Evolutionary conservation across 805 yeast species (phyloP).

Genomic region (Starmerella floris): DNA sequence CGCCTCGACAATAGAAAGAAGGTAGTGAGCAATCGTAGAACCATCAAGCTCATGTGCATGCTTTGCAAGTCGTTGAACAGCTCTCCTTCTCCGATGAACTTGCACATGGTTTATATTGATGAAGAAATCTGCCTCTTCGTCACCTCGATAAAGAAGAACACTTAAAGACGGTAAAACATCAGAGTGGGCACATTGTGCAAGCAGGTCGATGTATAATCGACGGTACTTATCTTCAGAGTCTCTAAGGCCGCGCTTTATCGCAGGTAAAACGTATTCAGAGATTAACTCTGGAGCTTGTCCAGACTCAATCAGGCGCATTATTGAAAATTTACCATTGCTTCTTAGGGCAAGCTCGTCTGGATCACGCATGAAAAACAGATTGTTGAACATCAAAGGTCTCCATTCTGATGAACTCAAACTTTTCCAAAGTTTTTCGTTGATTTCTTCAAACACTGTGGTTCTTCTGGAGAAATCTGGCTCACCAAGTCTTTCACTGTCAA

Average conservation of each 20-base stretch:
- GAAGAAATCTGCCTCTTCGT: slow-evolving; percentile 76
- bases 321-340: slow-evolving; percentile 53
- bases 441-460: slow-evolving; percentile 47
- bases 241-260: slow-evolving; percentile 53
- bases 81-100: slow-evolving; percentile 71
- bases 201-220: slow-evolving; percentile 52
- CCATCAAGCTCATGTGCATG: slow-evolving; percentile 31
- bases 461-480: slow-evolving; percentile 72
- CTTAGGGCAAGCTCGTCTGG: slow-evolving; percentile 69
- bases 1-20: slow-evolving; percentile 75
- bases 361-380: slow-evolving; percentile 60
- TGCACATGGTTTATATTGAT: slow-evolving; percentile 70
- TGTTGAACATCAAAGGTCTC: slow-evolving; percentile 61
- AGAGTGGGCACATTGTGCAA: slow-evolving; percentile 45
- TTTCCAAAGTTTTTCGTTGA: slow-evolving; percentile 44
- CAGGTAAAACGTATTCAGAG: slow-evolving; percentile 47
- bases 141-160: slow-evolving; percentile 46
- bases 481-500: slow-evolving; percentile 44
- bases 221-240: slow-evolving; percentile 47
- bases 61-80: slow-evolving; percentile 45
- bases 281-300: slow-evolving; percentile 26
- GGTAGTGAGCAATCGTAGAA: slow-evolving; percentile 56
- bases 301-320: slow-evolving; percentile 51
- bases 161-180: slow-evolving; percentile 25
- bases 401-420: slow-evolving; percentile 46